Evolutionary conservation across 2,329 filamentous ascomycete genomes (phyloP), one percentile per base, ranked within the genome.

Genomic region (Monilinia vaccinii-corymbosi): DNA sequence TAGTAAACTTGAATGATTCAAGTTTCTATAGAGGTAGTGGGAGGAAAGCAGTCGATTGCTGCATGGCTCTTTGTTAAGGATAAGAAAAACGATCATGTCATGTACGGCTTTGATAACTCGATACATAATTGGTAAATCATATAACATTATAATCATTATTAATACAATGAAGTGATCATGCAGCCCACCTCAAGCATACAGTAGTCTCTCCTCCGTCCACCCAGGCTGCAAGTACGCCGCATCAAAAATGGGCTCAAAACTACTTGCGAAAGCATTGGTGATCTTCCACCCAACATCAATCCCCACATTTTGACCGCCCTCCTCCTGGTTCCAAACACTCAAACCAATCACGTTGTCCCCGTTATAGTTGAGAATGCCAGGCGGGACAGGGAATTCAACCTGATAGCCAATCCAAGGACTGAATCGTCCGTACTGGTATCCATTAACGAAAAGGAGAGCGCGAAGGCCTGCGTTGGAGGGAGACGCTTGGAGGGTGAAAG

Each of bases 391-490:
- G 18, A 61, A 61, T 10, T 50, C 60, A 16, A 60, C 40, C 6
- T 60, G 56, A n/a, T 60, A 48, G 1, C 60, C 56, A 40, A 62
- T 61, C 52, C 42, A 52, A 3, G 58, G 61, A 36, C 40, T 62
- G 21, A 58, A 62, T 23, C 58, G 21, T 16, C 52, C 58, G 40
- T 60, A 61, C 14, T 56, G 57, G 64, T 85, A 85, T 0, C 82
- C 82, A 53, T 85, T 85, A 18, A 85, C 77, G 56, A 81, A 86
- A 3, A 86, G 70, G 64, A 83, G 76, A 0, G 77, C 79, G 13
- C 83, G 76, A 18, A 81, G 76, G 0, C 75, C 74, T n/a, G 72
- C 71, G n/a, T 50, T 61, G 3, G 74, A 72, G 0, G 72, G 70
- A 0, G 77, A 73, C 0, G 79, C 77, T 0, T 74, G 76, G 1